Base-by-base conservation (phyloP, 768 basidiomycete genomes). In the Kwoniella mangroviensis region DNA sequence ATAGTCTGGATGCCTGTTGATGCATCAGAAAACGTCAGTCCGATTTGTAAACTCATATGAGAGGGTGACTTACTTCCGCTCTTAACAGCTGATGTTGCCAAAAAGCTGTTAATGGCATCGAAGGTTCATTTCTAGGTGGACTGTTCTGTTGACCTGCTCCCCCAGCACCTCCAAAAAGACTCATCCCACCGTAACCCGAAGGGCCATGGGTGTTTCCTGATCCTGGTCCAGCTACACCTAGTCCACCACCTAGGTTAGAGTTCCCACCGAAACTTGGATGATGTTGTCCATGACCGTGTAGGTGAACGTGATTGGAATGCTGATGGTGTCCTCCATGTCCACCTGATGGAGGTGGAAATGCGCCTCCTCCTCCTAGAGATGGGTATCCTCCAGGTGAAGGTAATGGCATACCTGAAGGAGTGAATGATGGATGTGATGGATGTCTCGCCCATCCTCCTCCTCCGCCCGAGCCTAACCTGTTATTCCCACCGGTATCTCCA, bases 61-160 rank as follows among this genome's bases (percentile, higher is more conserved):
- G 34, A 21, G 49, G 28, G 69, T 66, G 73, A 88, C 91, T 77
- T 82, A 94, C 94, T 86, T 96, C 93, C 82, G 89, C 94, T 83
- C 94, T 93, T 80, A 94, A 86, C 74, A 97, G 84, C 85, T 97
- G 94, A 79, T 94, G 90, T 80, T 95, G 93, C 94, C 94, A 97
- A 71, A 93, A 92, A 2, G 89, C 88, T 21, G 89, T 89, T 76
- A 93, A 89, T 28, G 78, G 76, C 57, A 80, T 66, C 12, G 69
- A 51, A 41, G 63, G 62, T 54, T 81, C 79, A 24, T 63, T 57
- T 54, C 76, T 70, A 21, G 78, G 80, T 61, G 80, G 80, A 72
- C 78, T 79, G 6, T 69, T 64, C 52, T 69, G 68, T 40, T 72
- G 66, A 42, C 55, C 63, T 11, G n/a, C 55, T 10, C 43, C 71